Evolutionary conservation across 805 yeast genomes (phyloP).

Genomic region (Candida adriatica): DNA sequence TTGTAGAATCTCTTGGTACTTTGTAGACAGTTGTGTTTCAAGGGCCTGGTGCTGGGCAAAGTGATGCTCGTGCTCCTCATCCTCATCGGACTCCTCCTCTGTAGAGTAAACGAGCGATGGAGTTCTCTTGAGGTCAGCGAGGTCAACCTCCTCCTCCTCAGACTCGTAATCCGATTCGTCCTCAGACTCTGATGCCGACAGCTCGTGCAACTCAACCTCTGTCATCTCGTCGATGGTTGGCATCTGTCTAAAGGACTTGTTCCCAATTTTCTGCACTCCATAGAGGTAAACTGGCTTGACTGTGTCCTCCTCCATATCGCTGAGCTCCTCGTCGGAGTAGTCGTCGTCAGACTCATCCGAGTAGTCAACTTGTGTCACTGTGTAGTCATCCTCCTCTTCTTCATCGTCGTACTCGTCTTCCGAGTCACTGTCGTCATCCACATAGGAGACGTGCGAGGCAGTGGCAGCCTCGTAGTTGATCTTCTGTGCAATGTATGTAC

Average conservation of each 20-base stretch:
- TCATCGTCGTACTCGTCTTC: slow-evolving; percentile 15
- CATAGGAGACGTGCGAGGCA: slow-evolving; percentile 5
- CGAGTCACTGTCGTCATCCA: slow-evolving; percentile 13
- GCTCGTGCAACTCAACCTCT: slow-evolving; percentile 16
- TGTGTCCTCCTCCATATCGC: slow-evolving; percentile 10
- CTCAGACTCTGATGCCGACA: slow-evolving; percentile 9
- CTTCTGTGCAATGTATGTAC: slow-evolving; percentile 6
- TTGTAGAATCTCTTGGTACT: not conserved
- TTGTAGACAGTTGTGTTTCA: not conserved
- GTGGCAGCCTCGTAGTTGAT: slow-evolving; percentile 9
- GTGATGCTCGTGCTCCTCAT: slow-evolving; percentile 1
- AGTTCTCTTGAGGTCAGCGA: slow-evolving; percentile 11
- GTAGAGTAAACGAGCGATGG: slow-evolving; percentile 6
- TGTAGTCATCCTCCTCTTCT: slow-evolving; percentile 9
- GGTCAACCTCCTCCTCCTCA: slow-evolving; percentile 16
- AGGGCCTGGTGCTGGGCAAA: not conserved
- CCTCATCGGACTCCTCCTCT: slow-evolving; percentile 5
- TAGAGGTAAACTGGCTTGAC: slow-evolving; percentile 7
- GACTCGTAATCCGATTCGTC: slow-evolving; percentile 7
- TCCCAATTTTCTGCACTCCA: slow-evolving; percentile 1
- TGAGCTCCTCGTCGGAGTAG: slow-evolving; percentile 5
- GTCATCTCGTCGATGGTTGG: slow-evolving; percentile 20
- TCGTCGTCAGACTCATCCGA: slow-evolving; percentile 6
- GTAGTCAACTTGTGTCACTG: slow-evolving; percentile 7
- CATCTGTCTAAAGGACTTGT: slow-evolving; percentile 15